Conservation (phyloP, 441 rosid species). For the Populus hybrid region DNA sequence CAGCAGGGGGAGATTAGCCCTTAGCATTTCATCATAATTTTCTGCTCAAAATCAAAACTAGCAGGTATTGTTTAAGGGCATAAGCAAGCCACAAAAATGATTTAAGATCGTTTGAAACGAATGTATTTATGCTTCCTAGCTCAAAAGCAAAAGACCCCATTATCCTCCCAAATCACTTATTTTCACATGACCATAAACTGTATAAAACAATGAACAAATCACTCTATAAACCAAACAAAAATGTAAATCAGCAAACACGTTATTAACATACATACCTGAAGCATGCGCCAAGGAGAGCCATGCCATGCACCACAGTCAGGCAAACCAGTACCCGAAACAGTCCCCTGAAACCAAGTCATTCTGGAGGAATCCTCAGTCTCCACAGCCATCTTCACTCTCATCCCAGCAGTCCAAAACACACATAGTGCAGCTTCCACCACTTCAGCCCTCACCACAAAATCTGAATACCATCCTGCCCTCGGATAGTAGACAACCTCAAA, state of each 20-base stretch:
- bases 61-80: not conserved
- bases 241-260: not conserved
- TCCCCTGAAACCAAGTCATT: constrained; percentile 73
- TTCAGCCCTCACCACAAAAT: constrained; percentile 72
- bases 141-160: not conserved
- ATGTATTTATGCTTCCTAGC: not conserved
- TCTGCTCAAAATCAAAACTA: not conserved
- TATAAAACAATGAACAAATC: not conserved
- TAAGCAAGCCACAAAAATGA: not conserved
- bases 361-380: constrained; percentile 81
- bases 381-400: constrained; percentile 71
- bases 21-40: not conserved
- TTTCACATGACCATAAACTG: not conserved
- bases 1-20: not conserved
- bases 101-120: not conserved
- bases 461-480: constrained; percentile 54
- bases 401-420: constrained; percentile 55
- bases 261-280: constrained; percentile 47
- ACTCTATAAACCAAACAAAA: not conserved
- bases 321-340: constrained; percentile 36
- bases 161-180: not conserved
- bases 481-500: constrained; percentile 84
- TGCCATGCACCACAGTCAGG: constrained; percentile 55
- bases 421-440: constrained; percentile 61
- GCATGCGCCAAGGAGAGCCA: constrained; percentile 90